phyloP scores from a whole-genome alignment of 108 stramenopile genomes.

The Chaetoceros tenuissimus region DNA sequence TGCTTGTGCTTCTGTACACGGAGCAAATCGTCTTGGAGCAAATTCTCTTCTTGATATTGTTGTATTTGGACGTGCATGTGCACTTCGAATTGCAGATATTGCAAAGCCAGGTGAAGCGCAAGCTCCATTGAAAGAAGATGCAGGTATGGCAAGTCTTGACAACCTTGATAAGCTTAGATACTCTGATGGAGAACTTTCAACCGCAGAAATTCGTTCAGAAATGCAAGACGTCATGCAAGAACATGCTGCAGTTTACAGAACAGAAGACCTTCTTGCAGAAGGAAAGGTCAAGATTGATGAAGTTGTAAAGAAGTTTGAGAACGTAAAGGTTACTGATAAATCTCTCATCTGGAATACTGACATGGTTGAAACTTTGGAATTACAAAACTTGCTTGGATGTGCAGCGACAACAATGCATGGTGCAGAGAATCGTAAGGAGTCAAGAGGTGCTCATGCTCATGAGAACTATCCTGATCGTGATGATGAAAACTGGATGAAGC shows the following conservation, averaged over 20 bases:
- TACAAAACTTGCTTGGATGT: slow-evolving; percentile 85
- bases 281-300: slow-evolving; percentile 85
- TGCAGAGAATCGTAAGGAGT: slow-evolving; percentile 95
- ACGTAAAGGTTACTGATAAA: slow-evolving; percentile 88
- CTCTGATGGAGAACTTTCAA: slow-evolving; percentile 66
- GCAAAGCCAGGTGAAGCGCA: slow-evolving; percentile 87
- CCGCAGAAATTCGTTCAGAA: slow-evolving; percentile 82
- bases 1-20: slow-evolving; percentile 97
- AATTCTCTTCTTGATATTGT: slow-evolving; percentile 98
- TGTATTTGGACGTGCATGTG: slow-evolving; percentile 98
- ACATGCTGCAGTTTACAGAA: slow-evolving; percentile 98
- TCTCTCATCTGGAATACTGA: slow-evolving; percentile 99
- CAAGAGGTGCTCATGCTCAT: slow-evolving; percentile 96
- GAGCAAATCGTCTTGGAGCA: slow-evolving; percentile 99
- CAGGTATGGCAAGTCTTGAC: slow-evolving; percentile 81
- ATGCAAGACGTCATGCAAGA: slow-evolving; percentile 98
- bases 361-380: slow-evolving; percentile 93
- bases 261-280: slow-evolving; percentile 72
- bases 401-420: slow-evolving; percentile 97
- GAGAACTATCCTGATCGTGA: slow-evolving; percentile 94
- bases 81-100: slow-evolving; percentile 92
- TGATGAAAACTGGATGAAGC: slow-evolving; percentile 98
- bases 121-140: slow-evolving; percentile 53
- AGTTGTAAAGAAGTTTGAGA: slow-evolving; percentile 77
- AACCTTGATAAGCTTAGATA: slow-evolving; percentile 89